These are phyloP conservation scores for Epichloe uncinata DNA, from an alignment of 2,329 filamentous ascomycete genomes.

Conservation along the genomic window DNA sequence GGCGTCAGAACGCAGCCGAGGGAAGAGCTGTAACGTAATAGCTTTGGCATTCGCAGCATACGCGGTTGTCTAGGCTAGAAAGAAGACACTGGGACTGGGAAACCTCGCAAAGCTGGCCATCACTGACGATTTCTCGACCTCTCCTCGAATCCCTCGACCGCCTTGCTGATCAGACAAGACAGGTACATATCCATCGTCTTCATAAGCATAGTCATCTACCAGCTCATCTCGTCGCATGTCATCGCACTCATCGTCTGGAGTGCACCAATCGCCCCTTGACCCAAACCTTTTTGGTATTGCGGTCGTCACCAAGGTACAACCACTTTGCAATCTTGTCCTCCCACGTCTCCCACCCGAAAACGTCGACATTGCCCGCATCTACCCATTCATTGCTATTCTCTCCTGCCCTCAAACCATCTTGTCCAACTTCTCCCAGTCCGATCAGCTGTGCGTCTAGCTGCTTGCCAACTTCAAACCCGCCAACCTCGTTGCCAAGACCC, in stretches of 20 bases:
- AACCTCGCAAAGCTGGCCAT: no score
- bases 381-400: conserved; percentile 11
- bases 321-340: conserved; percentile 81
- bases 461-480: conserved; percentile 75
- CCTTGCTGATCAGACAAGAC: no score
- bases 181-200: neutral
- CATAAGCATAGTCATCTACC: neutral
- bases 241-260: conserved; percentile 20
- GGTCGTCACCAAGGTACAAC: conserved; percentile 86
- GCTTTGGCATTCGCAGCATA: no score
- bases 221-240: neutral
- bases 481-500: conserved; percentile 57
- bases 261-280: conserved; percentile 76
- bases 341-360: conserved; percentile 90
- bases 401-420: conserved; percentile 15
- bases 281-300: conserved; percentile 84
- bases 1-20: no score
- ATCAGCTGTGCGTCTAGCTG: conserved; percentile 86
- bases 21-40: no score
- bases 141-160: no score
- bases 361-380: conserved; percentile 56
- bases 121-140: no score
- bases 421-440: conserved; percentile 39
- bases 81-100: no score
- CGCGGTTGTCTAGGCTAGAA: no score